Conservation (phyloP, 1,284 basidiomycete genomes). For the Moniliophthora roreri region DNA sequence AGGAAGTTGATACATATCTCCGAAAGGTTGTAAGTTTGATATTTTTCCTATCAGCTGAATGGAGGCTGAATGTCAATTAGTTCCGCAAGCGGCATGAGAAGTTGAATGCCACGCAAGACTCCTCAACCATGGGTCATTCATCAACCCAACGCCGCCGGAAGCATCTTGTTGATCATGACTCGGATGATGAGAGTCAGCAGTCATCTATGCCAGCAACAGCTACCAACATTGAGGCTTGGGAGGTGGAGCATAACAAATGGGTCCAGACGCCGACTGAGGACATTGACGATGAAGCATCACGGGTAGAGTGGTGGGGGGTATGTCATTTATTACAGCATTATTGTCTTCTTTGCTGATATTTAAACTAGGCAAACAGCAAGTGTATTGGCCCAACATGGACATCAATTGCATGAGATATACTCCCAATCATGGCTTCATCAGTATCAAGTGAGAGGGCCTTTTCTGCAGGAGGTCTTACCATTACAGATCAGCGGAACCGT, state of each 20-base stretch:
- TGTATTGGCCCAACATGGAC: no score
- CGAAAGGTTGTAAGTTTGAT: not conserved
- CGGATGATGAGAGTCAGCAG: not conserved
- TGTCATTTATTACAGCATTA: no score
- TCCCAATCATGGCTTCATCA: no score
- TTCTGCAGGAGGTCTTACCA: no score
- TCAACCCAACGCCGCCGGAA: no score
- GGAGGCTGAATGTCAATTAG: not conserved
- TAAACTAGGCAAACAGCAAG: not conserved
- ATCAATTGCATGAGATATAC: no score
- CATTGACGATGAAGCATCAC: not conserved
- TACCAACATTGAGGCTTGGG: not conserved
- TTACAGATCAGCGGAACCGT: no score
- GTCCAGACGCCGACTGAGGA: not conserved
- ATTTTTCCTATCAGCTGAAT: not conserved
- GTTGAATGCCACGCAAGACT: no score
- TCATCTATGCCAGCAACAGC: not conserved
- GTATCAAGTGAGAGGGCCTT: no score
- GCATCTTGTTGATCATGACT: not conserved
- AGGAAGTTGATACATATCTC: not conserved
- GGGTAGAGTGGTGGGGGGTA: not conserved
- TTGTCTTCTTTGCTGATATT: not conserved
- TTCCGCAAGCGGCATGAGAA: not conserved
- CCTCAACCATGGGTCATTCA: no score
- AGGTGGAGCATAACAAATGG: not conserved